phyloP scores from a whole-genome alignment of 2,329 filamentous ascomycete species.

The Emergomyces africanus region DNA sequence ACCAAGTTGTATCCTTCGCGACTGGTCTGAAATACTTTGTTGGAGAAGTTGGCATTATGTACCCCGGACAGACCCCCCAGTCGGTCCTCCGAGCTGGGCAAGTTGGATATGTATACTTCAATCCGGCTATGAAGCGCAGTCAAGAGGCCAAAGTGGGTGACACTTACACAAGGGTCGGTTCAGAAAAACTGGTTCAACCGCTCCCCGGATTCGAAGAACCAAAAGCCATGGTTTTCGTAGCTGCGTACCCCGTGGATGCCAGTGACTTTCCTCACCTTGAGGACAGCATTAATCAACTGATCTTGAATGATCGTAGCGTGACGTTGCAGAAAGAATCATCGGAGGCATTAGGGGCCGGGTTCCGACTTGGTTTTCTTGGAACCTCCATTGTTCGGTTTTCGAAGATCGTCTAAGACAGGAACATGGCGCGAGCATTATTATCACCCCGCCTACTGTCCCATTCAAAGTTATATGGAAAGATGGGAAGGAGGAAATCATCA shows the following conservation, averaged over 20 bases:
- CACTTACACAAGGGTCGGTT: conserved; percentile 75
- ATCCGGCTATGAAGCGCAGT: conserved; percentile 94
- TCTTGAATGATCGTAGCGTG: conserved; percentile 89
- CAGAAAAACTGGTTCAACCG: conserved; percentile 61
- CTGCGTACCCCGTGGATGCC: conserved; percentile 88
- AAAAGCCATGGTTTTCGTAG: conserved; percentile 98
- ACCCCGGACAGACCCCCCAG: conserved; percentile 76
- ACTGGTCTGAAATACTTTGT: conserved; percentile 85
- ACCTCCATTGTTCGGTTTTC: conserved; percentile 98
- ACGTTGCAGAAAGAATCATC: conserved; percentile 90
- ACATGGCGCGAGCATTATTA: conserved; percentile 88
- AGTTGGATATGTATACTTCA: conserved; percentile 94
- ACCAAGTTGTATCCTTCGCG: conserved; percentile 75
- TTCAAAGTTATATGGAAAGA: conserved; percentile 72
- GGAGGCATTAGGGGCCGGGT: conserved; percentile 84
- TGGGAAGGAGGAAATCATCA: conserved; percentile 65
- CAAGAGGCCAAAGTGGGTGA: conserved; percentile 94
- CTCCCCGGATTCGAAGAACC: conserved; percentile 93
- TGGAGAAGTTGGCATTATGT: conserved; percentile 94
- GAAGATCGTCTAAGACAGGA: conserved; percentile 91
- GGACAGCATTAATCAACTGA: conserved; percentile 86
- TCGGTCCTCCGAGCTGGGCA: conserved; percentile 73
- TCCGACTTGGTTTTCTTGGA: conserved; percentile 89
- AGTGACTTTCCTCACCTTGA: conserved; percentile 74
- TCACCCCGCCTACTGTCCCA: conserved; percentile 89